These are phyloP conservation scores for Candida ortonii DNA, from an alignment of 805 yeast genomes.

Conservation along the genomic window DNA sequence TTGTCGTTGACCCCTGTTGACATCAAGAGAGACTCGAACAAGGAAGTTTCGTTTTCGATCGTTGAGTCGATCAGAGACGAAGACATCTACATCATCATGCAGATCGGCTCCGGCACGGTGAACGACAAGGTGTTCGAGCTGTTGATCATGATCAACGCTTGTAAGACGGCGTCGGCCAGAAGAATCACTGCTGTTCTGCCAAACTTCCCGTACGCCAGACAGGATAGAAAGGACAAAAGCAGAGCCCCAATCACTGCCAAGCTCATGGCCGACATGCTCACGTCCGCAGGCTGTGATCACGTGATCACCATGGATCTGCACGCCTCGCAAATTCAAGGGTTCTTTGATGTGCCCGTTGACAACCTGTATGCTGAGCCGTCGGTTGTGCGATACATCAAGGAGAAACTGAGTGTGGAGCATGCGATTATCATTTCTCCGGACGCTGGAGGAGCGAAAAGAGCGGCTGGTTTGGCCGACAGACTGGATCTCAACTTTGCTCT, in stretches of 20 bases:
- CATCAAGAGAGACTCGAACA: slow-evolving; percentile 63
- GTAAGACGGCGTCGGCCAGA: slow-evolving; percentile 79
- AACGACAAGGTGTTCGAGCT: slow-evolving; percentile 75
- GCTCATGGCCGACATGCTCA: slow-evolving; percentile 75
- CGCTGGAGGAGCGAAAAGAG: slow-evolving; percentile 90
- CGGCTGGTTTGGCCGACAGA: slow-evolving; percentile 79
- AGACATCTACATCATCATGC: slow-evolving; percentile 75
- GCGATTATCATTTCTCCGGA: slow-evolving; percentile 83
- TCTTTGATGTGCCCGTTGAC: slow-evolving; percentile 79
- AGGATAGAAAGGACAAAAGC: slow-evolving; percentile 80
- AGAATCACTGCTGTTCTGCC: slow-evolving; percentile 81
- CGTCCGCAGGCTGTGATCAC: slow-evolving; percentile 84
- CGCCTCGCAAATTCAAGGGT: slow-evolving; percentile 88
- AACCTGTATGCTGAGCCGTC: slow-evolving; percentile 82
- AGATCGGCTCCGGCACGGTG: slow-evolving; percentile 74
- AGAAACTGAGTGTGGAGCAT: slow-evolving; percentile 52
- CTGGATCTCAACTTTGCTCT: slow-evolving; percentile 78
- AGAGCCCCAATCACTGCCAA: slow-evolving; percentile 87
- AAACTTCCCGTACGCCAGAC: slow-evolving; percentile 85
- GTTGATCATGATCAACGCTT: slow-evolving; percentile 76
- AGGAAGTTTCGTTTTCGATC: slow-evolving; percentile 72
- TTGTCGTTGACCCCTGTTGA: slow-evolving; percentile 59
- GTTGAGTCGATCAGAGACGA: slow-evolving; percentile 85
- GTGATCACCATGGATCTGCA: slow-evolving; percentile 85
- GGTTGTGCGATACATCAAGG: slow-evolving; percentile 71